Base-by-base conservation (phyloP, 176 grass and related monocot species). In the Neostapfia colusana region DNA sequence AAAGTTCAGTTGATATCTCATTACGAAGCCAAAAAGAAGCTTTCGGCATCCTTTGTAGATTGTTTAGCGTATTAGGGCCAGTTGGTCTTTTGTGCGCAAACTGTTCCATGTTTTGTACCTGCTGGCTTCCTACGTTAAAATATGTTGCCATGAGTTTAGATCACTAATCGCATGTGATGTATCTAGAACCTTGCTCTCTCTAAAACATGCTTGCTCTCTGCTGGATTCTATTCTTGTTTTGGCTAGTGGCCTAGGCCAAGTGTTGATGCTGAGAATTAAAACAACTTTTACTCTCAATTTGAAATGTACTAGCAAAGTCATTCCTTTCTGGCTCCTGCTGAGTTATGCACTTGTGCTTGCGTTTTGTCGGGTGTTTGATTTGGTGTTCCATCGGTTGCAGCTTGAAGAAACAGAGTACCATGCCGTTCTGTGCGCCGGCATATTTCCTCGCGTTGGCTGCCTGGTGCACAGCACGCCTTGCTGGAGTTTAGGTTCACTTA, bases 1-100 rank as follows among this genome's bases (percentile, higher is more conserved):
- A 50, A 59, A 79, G 13, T 78, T 83, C 18, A 63, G 84, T 69
- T n/a, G 65, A 20, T 75, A 2, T 41, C 63, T 81, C n/a, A n/a
- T 7, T 81, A 67, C 69, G 59, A 13, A 76, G 21, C 55, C n/a
- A 23, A 21, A 68, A 53, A 17, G 58, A 70, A 71, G 45, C 27
- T 20, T 0, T 14, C 1, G 2, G 16, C 64, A 16, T 24, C 48
- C 17, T 65, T 20, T 78, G 66, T 72, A 78, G 67, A 87, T 77
- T 72, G 28, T 77, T 17, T 76, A 57, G 5, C 45, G 74, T 24
- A 7, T 65, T 26, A 17, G 6, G 28, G 11, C 66, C 38, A 45
- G 65, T 82, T 6, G 43, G 14, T n/a, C 43, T 76, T 8, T 27
- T 16, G 8, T 72, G 50, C 60, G 8, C 46, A 77, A 78, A 78